phyloP scores from a whole-genome alignment of 768 basidiomycete genomes.

The Lenzites betulinus region DNA sequence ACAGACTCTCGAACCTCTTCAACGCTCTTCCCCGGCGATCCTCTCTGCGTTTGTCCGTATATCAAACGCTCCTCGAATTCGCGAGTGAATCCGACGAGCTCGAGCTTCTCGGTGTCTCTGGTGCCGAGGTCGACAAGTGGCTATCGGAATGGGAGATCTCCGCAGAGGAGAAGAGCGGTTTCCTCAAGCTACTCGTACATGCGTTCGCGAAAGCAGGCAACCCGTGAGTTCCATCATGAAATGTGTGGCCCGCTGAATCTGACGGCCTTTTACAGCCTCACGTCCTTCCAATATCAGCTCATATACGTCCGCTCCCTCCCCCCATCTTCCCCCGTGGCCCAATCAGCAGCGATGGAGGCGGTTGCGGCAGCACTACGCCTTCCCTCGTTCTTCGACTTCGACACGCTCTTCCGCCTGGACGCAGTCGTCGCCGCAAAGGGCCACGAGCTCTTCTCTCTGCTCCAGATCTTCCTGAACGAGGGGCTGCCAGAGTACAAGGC shows the following conservation, averaged over 20 bases:
- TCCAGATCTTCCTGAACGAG: constrained; percentile 71
- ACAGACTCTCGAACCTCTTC: constrained; percentile 80
- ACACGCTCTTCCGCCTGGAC: constrained; percentile 76
- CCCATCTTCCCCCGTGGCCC: constrained; percentile 50
- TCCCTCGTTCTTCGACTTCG: constrained; percentile 76
- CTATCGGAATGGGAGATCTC: constrained; percentile 73
- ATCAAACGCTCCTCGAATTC: constrained; percentile 58
- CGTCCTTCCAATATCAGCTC: constrained; percentile 65
- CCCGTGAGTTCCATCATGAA: constrained; percentile 46
- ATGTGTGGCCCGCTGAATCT: neutral
- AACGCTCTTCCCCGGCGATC: constrained; percentile 73
- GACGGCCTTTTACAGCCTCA: constrained; percentile 42
- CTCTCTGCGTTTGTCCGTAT: constrained; percentile 62
- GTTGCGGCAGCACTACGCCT: constrained; percentile 67
- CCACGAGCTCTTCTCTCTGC: constrained; percentile 72
- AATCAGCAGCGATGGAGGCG: constrained; percentile 56
- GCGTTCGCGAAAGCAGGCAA: constrained; percentile 59
- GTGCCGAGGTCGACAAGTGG: constrained; percentile 72
- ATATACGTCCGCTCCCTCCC: constrained; percentile 64
- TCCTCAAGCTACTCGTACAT: constrained; percentile 65
- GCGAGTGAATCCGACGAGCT: constrained; percentile 65
- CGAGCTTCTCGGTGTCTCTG: constrained; percentile 58
- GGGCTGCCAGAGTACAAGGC: constrained; percentile 61
- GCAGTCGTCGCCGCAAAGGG: constrained; percentile 64
- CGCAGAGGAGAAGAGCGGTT: constrained; percentile 59